These are phyloP conservation scores for Turritis glabra DNA, from an alignment of 345 rosid genomes.

Conservation along the genomic window DNA sequence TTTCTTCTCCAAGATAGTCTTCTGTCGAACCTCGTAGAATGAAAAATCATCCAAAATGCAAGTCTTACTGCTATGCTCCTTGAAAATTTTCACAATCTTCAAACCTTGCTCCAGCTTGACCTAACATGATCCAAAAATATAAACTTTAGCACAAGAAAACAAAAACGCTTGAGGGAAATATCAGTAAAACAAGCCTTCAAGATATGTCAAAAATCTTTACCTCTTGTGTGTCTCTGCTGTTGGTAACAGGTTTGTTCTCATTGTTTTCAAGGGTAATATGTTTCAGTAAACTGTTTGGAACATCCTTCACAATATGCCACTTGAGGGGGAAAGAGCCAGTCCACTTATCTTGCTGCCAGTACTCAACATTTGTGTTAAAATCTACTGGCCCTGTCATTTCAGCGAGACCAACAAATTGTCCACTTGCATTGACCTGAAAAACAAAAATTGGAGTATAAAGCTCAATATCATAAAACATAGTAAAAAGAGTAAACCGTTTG, in stretches of 20 bases:
- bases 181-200: neutral
- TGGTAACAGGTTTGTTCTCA: constrained; percentile 94
- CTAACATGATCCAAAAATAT: constrained; percentile 35
- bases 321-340: constrained; percentile 89
- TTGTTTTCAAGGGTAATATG: constrained; percentile 93
- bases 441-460: neutral
- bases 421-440: constrained; percentile 86
- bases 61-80: constrained; percentile 69
- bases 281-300: constrained; percentile 86
- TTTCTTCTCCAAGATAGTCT: constrained; percentile 79
- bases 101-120: constrained; percentile 73
- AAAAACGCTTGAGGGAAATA: neutral
- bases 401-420: constrained; percentile 93
- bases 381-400: constrained; percentile 93
- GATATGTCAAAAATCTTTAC: constrained; percentile 38
- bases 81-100: constrained; percentile 78
- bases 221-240: constrained; percentile 97
- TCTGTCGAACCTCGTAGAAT: constrained; percentile 78
- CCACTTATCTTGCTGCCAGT: constrained; percentile 99
- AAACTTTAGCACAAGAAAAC: constrained; percentile 15
- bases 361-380: constrained; percentile 72
- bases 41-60: constrained; percentile 91
- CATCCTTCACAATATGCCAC: constrained; percentile 94
- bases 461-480: neutral
- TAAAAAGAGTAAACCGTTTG: neutral